These are phyloP conservation scores for Calonectria multiphialidica DNA, from an alignment of 2,329 filamentous ascomycete genomes.

Conservation along the genomic window DNA sequence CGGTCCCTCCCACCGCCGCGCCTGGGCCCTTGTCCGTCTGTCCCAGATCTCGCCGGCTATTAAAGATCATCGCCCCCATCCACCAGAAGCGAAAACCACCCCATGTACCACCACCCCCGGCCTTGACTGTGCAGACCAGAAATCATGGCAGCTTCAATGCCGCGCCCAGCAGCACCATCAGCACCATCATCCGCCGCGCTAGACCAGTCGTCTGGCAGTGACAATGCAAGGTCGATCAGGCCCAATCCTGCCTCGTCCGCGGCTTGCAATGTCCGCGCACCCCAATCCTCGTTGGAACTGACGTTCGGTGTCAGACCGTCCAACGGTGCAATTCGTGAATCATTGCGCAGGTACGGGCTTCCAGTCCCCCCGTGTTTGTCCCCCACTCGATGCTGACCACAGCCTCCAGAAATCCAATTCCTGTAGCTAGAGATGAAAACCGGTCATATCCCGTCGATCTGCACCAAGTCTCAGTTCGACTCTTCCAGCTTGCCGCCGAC, in stretches of 20 bases:
- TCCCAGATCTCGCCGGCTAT: not conserved
- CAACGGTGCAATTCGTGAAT: too few species aligned
- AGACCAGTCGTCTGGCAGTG: not conserved
- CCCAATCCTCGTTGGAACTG: not conserved
- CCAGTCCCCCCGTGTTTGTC: too few species aligned
- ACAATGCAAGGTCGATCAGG: conserved; percentile 1
- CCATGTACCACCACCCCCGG: not conserved
- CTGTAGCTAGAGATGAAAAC: not conserved
- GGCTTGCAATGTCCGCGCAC: not conserved
- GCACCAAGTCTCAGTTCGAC: not conserved
- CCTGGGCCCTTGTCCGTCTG: not conserved
- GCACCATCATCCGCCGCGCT: not conserved
- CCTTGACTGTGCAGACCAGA: not conserved
- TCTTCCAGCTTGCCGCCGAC: not conserved
- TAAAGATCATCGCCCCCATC: conserved; percentile 1
- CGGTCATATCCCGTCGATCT: not conserved
- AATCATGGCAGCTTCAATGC: conserved; percentile 9
- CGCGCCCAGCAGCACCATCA: not conserved
- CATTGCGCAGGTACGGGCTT: too few species aligned
- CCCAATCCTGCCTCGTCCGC: not conserved
- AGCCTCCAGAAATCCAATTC: not conserved
- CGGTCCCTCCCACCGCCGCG: not conserved
- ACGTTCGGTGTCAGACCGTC: not conserved
- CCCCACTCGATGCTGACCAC: not conserved
- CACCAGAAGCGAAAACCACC: not conserved